These are phyloP conservation scores for Ceriops tagal DNA, from an alignment of 345 rosid genomes.

Conservation along the genomic window DNA sequence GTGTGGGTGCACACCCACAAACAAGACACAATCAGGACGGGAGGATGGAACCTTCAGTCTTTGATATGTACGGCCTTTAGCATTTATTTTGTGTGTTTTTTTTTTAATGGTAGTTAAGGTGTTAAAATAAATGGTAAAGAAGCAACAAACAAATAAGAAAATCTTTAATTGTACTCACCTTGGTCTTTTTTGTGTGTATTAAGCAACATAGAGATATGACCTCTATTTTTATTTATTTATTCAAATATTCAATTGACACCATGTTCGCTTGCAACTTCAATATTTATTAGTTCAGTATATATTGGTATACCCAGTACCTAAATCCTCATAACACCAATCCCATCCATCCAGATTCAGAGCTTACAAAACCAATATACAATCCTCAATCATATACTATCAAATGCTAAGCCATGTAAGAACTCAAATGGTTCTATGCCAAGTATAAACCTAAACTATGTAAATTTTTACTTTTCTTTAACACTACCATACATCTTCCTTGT, in stretches of 20 bases:
- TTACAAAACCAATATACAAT: constrained; percentile 84
- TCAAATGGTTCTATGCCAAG: constrained; percentile 54
- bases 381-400: constrained; percentile 57
- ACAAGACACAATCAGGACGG: constrained; percentile 8
- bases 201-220: background rate
- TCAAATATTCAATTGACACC: constrained; percentile 18
- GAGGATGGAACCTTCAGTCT: no score
- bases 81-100: background rate
- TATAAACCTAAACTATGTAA: constrained; percentile 65
- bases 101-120: background rate
- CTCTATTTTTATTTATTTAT: constrained; percentile 13
- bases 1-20: no score
- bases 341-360: constrained; percentile 59
- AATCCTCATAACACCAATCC: constrained; percentile 33
- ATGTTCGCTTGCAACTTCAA: constrained; percentile 12
- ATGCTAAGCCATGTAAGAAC: constrained; percentile 55
- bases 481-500: constrained; percentile 36
- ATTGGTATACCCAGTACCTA: constrained; percentile 36
- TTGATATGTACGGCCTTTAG: no score
- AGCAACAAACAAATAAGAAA: constrained; percentile 13
- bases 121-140: constrained; percentile 3
- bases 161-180: background rate
- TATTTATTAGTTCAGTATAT: constrained; percentile 15
- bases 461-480: constrained; percentile 41
- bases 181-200: background rate